These are phyloP conservation scores for Ogataea haglerorum DNA, from an alignment of 805 yeast genomes.

Conservation along the genomic window DNA sequence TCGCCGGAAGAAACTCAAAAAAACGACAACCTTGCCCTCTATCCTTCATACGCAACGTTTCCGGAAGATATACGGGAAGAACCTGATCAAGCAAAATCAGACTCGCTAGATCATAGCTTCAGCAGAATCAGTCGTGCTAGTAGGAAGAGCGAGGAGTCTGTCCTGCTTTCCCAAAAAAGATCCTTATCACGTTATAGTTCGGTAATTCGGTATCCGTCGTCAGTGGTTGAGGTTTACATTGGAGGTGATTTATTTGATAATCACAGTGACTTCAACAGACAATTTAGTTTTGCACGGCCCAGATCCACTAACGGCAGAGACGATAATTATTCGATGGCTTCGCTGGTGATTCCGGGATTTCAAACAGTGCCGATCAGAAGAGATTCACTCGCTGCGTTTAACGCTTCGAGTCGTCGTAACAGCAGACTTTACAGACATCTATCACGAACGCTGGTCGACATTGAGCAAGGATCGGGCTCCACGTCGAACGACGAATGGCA, in stretches of 20 bases:
- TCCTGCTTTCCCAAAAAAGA: constrained; percentile 1
- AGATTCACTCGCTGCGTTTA: constrained; percentile 15
- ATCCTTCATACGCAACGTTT: too few species aligned
- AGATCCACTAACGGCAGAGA: constrained; percentile 16
- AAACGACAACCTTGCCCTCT: too few species aligned
- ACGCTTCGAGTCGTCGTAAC: constrained; percentile 1
- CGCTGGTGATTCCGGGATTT: constrained; percentile 21
- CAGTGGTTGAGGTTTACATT: constrained; percentile 23
- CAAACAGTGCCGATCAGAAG: constrained; percentile 24
- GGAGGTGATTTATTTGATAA: constrained; percentile 19
- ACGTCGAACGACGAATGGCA: not conserved
- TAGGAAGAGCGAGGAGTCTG: constrained; percentile 3
- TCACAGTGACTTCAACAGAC: constrained; percentile 12
- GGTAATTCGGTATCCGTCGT: constrained; percentile 18
- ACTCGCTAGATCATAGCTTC: not conserved
- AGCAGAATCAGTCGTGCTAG: constrained; percentile 4
- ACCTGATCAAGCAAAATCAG: not conserved
- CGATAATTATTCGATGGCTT: constrained; percentile 21
- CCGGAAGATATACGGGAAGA: not conserved
- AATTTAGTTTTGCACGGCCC: constrained; percentile 22
- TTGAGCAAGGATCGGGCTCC: constrained; percentile 1
- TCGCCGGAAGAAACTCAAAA: too few species aligned
- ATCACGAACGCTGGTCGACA: not conserved
- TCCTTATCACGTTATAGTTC: constrained; percentile 18
- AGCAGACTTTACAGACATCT: not conserved